Evolutionary conservation across 768 basidiomycete species (phyloP), one percentile per base, ranked within the genome.

Genomic region (Collybia nuda): DNA sequence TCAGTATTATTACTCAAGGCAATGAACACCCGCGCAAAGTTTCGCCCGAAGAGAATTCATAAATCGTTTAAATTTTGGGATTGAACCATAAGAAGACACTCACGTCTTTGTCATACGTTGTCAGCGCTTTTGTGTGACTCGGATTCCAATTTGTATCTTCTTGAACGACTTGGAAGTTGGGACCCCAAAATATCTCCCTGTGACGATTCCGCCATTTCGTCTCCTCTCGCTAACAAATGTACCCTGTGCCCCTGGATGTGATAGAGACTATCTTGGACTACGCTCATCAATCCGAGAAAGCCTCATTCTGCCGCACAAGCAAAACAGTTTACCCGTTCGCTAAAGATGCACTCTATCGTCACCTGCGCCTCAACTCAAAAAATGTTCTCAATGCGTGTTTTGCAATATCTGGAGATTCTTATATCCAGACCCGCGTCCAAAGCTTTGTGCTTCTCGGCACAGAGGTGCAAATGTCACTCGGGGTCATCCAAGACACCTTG

Each of bases 341-440:
- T 12, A 40, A 44, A 26, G 56, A 59, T 12, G 62, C 62, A 5
- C 62, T 63, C 5, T 61, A 59, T 51, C 49, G 58, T 28, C 54
- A 59, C 29, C 59, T 61, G 26, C 53, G 52, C 35, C 62, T 57
- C 12, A 57, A 47, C 5, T 45, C 45, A 14, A 46, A 55, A 17
- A 63, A 61, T 46, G 41, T 63, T 6, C 50, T 63, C 19, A 45
- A 24, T 7, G 53, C 61, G 22, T 64, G 57, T 48, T 57, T 56
- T 53, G 62, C 60, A 40, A 53, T 64, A 11, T 49, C 46, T 48
- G 56, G 49, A 35, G 59, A 64, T 17, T 43, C 57, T 15, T 44
- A 55, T 24, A 55, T 62, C 35, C 57, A 60, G 28, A 32, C 37
- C 23, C 56, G 58, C 26, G 60, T 59, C 5, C 55, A 59, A 24